These are phyloP conservation scores for Scedosporium boydii DNA, from an alignment of 2,329 filamentous ascomycete species.

Conservation along the genomic window DNA sequence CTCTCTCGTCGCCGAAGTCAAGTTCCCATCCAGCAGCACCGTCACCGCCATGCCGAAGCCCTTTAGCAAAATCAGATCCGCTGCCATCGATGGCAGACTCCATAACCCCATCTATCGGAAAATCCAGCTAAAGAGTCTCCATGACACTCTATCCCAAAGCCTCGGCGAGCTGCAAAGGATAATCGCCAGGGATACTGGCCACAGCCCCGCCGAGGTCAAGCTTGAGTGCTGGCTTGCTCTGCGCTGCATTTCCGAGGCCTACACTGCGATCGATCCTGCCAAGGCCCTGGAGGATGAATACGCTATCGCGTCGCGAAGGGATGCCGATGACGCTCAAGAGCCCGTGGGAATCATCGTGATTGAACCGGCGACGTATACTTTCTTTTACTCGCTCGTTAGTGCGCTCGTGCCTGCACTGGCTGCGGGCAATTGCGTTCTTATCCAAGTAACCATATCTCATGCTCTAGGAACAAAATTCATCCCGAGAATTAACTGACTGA, in stretches of 20 bases:
- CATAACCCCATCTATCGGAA: slow-evolving; percentile 35
- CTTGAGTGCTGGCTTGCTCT: slow-evolving; percentile 31
- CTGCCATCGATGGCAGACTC: slow-evolving; percentile 32
- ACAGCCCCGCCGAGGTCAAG: slow-evolving; percentile 15
- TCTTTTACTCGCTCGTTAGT: slow-evolving; percentile 16
- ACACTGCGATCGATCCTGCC: slow-evolving; percentile 24
- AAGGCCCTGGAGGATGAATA: slow-evolving; percentile 15
- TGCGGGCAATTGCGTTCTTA: slow-evolving; percentile 18
- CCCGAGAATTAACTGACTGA: neutral
- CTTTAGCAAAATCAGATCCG: slow-evolving; percentile 24
- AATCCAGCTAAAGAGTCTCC: slow-evolving; percentile 32
- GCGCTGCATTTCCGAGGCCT: slow-evolving; percentile 26
- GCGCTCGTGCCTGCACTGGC: slow-evolving; percentile 17
- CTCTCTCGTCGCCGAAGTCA: neutral
- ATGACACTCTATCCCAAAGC: slow-evolving; percentile 25
- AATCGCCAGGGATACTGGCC: slow-evolving; percentile 26
- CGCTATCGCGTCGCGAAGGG: slow-evolving; percentile 7
- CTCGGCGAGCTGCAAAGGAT: slow-evolving; percentile 25
- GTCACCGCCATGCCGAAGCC: slow-evolving; percentile 14
- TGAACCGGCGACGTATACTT: slow-evolving; percentile 14
- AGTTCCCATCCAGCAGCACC: neutral
- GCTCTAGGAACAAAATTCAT: too few species aligned
- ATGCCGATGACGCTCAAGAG: neutral
- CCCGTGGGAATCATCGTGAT: slow-evolving; percentile 15
- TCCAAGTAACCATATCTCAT: slow-evolving; percentile 12